Evolutionary conservation across 2,329 filamentous ascomycete species (phyloP), one percentile per base, ranked within the genome.

Genomic region (Aureobasidium lini): DNA sequence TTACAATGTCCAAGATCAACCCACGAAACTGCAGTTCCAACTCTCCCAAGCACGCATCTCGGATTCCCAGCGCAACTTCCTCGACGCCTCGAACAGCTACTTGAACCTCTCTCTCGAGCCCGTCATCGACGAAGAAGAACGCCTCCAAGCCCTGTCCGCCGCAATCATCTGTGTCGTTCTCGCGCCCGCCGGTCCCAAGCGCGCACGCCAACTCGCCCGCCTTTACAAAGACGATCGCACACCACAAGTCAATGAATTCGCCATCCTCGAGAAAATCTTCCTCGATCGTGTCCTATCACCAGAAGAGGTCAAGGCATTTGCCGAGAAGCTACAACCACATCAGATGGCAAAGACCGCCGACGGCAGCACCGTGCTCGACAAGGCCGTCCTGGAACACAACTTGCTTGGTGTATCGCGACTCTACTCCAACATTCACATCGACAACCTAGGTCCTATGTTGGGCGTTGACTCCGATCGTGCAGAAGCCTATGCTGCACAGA

Each of bases 221-320:
- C 78, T 99, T 13, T 96, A 96, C 81, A 96, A 95, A 73, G 94
- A 99, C 73, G 94, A 97, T 65, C 84, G 94, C 32, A 82, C 89
- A 0, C 78, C 80, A 3, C 83, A 85, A 52, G 82, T 94, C 2
- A 83, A 87, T 34, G 90, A 97, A 74, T 93, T 88, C 69, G 80
- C 84, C 50, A 96, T 99, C 57, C 78, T 99, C 13, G 94, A 97
- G 77, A 97, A 97, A 79, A 97, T 99, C 84, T 96, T 95, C 73
- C 81, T 97, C 50, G 90, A 97, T 73, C 84, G 92, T 6, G 79
- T 99, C 3, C 80, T 99, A 50, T 83, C 84, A 0, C 84, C 87
- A 0, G 82, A 80, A n/a, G 94, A 99, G 75, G 90, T 96, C 43
- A 84, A 86, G 39, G 86, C 89, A 59, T 99, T 99, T 69, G 88